Conservation (phyloP, 306 rosid species). For the Elaeagnus macrophylla region DNA sequence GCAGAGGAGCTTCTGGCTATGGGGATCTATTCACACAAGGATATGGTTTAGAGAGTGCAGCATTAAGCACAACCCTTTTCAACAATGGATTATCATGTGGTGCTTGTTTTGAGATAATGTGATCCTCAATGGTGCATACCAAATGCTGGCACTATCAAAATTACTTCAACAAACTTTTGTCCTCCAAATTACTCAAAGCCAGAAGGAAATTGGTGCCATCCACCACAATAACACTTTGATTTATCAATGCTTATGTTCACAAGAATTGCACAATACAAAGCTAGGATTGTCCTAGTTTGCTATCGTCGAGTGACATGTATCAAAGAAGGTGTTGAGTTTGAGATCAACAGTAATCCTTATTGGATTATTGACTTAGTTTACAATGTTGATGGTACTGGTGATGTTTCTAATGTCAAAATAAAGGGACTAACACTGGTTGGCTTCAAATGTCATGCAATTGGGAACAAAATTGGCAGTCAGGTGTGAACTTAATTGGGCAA, state of each 20-base stretch:
- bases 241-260: slow-evolving; percentile 49
- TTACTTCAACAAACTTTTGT: slow-evolving; percentile 59
- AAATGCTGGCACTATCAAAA: slow-evolving; percentile 17
- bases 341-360: slow-evolving; percentile 41
- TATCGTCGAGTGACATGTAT: slow-evolving; percentile 29
- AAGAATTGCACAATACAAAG: slow-evolving; percentile 27
- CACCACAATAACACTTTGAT: slow-evolving; percentile 60
- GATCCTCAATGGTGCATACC: slow-evolving; percentile 43
- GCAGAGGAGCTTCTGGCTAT: slow-evolving; percentile 68
- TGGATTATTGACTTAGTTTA: slow-evolving; percentile 30
- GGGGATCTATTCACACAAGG: slow-evolving; percentile 59
- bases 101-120: slow-evolving; percentile 46
- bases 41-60: slow-evolving; percentile 52
- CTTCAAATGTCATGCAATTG: slow-evolving; percentile 37
- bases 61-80: slow-evolving; percentile 53
- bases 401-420: slow-evolving; percentile 25
- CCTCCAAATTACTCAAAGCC: slow-evolving; percentile 37
- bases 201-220: slow-evolving; percentile 53
- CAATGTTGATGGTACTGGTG: slow-evolving; percentile 54
- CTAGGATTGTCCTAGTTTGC: slow-evolving; percentile 45
- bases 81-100: slow-evolving; percentile 51
- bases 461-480: slow-evolving; percentile 51
- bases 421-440: slow-evolving; percentile 32
- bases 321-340: slow-evolving; percentile 44
- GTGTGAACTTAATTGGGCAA: slow-evolving; percentile 26